A percentile compares a stretch with the other conserved stretches of the same genome.
Conservation (phyloP, 2,329 filamentous ascomycete genomes). For the Chaetomiaceae sp. region DNA sequence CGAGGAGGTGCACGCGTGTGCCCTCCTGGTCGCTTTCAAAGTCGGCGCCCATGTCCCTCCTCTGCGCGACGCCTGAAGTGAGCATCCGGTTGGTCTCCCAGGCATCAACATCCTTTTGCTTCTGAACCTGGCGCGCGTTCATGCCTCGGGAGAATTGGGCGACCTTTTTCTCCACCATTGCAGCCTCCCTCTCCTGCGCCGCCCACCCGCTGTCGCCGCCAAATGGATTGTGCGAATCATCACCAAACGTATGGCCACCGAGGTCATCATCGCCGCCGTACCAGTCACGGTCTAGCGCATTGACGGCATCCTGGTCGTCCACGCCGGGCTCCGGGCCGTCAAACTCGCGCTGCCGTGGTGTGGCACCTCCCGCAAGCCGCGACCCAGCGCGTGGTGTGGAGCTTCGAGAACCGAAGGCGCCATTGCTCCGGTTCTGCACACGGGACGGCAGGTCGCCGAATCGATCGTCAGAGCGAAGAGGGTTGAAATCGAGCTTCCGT, state of each 20-base stretch:
- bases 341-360: conserved; percentile 52
- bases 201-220: conserved; percentile 73
- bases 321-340: conserved; percentile 59
- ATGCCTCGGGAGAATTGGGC: conserved; percentile 57
- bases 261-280: conserved; percentile 89
- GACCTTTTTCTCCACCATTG: conserved; percentile 74
- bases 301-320: conserved; percentile 60
- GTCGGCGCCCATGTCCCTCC: conserved; percentile 73
- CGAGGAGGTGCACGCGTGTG: conserved; percentile 81
- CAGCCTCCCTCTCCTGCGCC: conserved; percentile 65
- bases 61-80: conserved; percentile 89
- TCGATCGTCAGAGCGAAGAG: conserved; percentile 49
- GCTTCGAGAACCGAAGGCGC: conserved; percentile 24
- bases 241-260: conserved; percentile 75
- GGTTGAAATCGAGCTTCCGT: conserved; percentile 60
- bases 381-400: conserved; percentile 31
- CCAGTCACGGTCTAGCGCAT: conserved; percentile 84
- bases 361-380: conserved; percentile 32
- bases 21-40: conserved; percentile 89
- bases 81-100: conserved; percentile 99
- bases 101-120: conserved; percentile 90
- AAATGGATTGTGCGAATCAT: conserved; percentile 91
- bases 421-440: conserved; percentile 24
- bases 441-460: conserved; percentile 51
- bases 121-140: conserved; percentile 72